Conservation (phyloP, 75 land plant genomes). For the Pinus tabuliformis region DNA sequence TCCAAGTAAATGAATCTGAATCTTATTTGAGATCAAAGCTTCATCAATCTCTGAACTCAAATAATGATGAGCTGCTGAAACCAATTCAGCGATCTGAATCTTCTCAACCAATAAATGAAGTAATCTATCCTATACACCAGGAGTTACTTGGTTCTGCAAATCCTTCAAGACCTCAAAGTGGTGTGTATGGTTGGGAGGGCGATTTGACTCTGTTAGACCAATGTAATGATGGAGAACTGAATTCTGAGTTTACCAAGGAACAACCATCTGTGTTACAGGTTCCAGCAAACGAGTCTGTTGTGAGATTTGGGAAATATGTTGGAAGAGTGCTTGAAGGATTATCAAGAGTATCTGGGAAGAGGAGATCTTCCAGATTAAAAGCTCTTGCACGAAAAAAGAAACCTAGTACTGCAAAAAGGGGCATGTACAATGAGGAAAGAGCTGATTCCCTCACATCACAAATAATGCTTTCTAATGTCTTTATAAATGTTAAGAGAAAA, state of each 20-base stretch:
- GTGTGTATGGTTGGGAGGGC: neutral
- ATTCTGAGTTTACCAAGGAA: neutral
- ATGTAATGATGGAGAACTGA: neutral
- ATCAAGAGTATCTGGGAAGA: neutral
- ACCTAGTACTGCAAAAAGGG: neutral
- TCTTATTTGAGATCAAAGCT: too few relatives aligned
- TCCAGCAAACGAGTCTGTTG: neutral
- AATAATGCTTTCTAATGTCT: neutral
- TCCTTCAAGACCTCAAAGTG: neutral
- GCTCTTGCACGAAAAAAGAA: conserved; percentile 6
- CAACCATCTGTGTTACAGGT: neutral
- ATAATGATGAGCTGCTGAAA: too few relatives aligned
- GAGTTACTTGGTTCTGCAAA: neutral
- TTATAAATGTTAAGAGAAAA: neutral
- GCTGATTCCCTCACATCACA: neutral
- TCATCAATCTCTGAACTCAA: too few relatives aligned
- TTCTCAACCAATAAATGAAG: neutral
- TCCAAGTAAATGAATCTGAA: neutral
- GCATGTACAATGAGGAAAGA: neutral
- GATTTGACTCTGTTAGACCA: neutral
- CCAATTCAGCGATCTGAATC: too few relatives aligned
- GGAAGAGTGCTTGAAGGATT: neutral
- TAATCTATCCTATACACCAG: neutral
- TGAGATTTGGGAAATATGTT: neutral
- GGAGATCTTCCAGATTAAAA: neutral